Evolutionary conservation across 805 yeast genomes (phyloP), one percentile per base, ranked within the genome.

Genomic region (Cyberlindnera samutprakarnensis): DNA sequence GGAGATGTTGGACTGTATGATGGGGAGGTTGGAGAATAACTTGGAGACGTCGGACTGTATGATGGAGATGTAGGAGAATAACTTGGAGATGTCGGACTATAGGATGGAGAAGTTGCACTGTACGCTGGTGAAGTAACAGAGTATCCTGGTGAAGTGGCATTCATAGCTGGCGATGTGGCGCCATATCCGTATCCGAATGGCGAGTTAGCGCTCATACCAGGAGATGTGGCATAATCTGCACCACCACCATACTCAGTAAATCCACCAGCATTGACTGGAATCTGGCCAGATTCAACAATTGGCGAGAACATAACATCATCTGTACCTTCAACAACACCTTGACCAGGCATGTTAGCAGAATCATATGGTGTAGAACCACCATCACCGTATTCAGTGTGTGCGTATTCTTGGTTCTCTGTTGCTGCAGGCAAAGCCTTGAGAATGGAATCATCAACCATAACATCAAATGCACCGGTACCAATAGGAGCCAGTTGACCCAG

Each of bases 401-500:
- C 56, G 7, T 53, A 51, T 15, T 62, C 53, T 36, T 58, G 65
- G 22, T 62, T 51, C 15, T 61, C 64, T 40, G 51, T 41, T 38
- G 56, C 33, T 30, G 60, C 31, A 46, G 62, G 48, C 38, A 56
- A 27, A 25, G 59, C 64, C 27, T 79, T 77, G 54, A 90, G 68
- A 68, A 86, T 76, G 51, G 77, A 76, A 49, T 92, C 97, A 58
- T 92, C 96, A 39, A 92, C 78, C 78, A 85, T 78, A 23, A 92
- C 90, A 55, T 92, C 97, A 54, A 92, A 92, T 1, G 95, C 81
- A 55, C 99, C 99, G 3, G 99, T 92, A 61, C 99, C 99, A 48
- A 92, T 74, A 38, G 98, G 97, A 15, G 98, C 97, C 71, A 92
- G 74, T 69, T 92, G 98, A 31, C 99, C 99, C 53, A 92, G 73